These are phyloP conservation scores for Graphium sp. DNA, from an alignment of 2,329 filamentous ascomycete species.

Conservation along the genomic window DNA sequence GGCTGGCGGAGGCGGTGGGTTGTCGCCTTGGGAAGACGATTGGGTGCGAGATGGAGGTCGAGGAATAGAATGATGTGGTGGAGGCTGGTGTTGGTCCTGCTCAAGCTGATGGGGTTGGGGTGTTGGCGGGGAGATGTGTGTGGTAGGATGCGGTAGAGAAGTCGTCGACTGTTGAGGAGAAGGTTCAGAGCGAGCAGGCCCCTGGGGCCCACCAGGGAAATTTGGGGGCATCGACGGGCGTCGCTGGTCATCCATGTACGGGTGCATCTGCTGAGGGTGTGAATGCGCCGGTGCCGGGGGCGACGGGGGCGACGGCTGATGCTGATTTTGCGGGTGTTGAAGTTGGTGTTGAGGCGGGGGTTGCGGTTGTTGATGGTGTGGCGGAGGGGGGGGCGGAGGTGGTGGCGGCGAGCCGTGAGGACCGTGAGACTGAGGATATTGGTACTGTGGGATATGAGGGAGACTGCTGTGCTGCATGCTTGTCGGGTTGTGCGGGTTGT, in stretches of 20 bases:
- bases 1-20: constrained; percentile 34
- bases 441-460: constrained; percentile 10
- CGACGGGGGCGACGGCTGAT: constrained; percentile 9
- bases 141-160: constrained; percentile 19
- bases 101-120: constrained; percentile 13
- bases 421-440: constrained; percentile 17
- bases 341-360: constrained; percentile 9
- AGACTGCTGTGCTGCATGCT: constrained; percentile 22
- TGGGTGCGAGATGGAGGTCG: too few species aligned
- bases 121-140: constrained; percentile 21
- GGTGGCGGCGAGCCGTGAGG: constrained; percentile 8
- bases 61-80: constrained; percentile 24
- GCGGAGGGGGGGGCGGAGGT: too few species aligned
- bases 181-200: constrained; percentile 20
- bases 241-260: constrained; percentile 62
- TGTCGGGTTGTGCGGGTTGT: constrained; percentile 45
- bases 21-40: too few species aligned
- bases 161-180: constrained; percentile 14
- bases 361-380: too few species aligned
- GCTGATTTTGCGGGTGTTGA: constrained; percentile 11
- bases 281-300: constrained; percentile 17
- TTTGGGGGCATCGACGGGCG: constrained; percentile 54
- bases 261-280: constrained; percentile 36
- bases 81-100: constrained; percentile 18
- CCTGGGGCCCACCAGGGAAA: constrained; percentile 47